Evolutionary conservation across 352 stramenopile species (phyloP).

Genomic region (Phytophthora crassamura): DNA sequence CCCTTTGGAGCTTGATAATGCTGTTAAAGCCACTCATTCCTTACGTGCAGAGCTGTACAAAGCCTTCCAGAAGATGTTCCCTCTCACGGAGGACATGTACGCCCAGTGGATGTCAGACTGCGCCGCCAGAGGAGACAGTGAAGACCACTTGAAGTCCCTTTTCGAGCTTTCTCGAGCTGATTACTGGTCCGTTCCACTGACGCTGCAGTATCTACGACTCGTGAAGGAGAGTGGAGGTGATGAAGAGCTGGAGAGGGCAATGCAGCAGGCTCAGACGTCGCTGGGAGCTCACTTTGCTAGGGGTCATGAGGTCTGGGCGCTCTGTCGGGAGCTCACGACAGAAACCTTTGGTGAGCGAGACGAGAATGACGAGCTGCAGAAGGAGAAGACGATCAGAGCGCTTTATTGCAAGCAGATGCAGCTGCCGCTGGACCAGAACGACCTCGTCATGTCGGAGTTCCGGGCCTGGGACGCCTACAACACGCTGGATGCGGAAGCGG

Average conservation of each 20-base stretch:
- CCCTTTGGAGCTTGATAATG: slow-evolving; percentile 10
- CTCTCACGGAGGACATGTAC: slow-evolving; percentile 67
- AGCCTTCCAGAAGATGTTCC: slow-evolving; percentile 61
- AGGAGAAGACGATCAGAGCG: slow-evolving; percentile 48
- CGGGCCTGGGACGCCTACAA: slow-evolving; percentile 79
- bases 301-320: slow-evolving; percentile 68
- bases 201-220: slow-evolving; percentile 47
- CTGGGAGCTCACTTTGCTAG: slow-evolving; percentile 59
- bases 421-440: slow-evolving; percentile 74
- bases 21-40: slow-evolving; percentile 25
- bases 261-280: slow-evolving; percentile 42
- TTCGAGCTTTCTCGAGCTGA: slow-evolving; percentile 51
- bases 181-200: slow-evolving; percentile 66
- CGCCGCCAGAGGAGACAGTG: background rate
- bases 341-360: slow-evolving; percentile 43
- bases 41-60: slow-evolving; percentile 46
- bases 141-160: slow-evolving; percentile 30
- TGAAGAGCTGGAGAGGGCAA: slow-evolving; percentile 36
- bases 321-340: slow-evolving; percentile 52
- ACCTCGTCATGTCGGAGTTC: slow-evolving; percentile 79
- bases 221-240: slow-evolving; percentile 37
- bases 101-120: slow-evolving; percentile 57
- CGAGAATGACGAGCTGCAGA: slow-evolving; percentile 15
- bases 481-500: slow-evolving; percentile 30
- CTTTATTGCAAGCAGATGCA: slow-evolving; percentile 65